phyloP scores from a whole-genome alignment of 2,329 filamentous ascomycete species.

The Colletotrichum chrysophilum region DNA sequence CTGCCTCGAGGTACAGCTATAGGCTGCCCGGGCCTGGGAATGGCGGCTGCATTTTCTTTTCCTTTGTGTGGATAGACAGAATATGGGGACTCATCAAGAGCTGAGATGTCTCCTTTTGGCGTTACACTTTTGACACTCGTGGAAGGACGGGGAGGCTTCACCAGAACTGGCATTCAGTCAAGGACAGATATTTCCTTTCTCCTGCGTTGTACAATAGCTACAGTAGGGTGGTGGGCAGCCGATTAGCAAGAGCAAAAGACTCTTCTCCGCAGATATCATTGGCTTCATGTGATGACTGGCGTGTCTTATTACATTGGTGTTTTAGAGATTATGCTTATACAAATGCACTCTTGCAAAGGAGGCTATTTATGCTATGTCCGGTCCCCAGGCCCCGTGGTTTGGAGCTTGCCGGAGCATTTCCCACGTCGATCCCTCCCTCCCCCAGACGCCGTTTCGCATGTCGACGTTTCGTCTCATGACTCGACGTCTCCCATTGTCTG shows the following conservation, averaged over 20 bases:
- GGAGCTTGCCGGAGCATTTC: not conserved
- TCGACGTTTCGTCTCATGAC: constrained; percentile 3
- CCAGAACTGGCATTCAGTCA: not conserved
- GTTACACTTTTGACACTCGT: not conserved
- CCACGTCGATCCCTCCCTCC: not conserved
- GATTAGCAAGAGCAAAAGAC: not conserved
- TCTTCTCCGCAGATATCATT: not conserved
- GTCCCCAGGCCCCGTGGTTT: not conserved
- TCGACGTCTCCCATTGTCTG: not conserved
- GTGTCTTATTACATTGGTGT: not conserved
- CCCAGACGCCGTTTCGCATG: not conserved
- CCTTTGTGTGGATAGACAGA: constrained; percentile 30
- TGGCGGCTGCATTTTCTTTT: not conserved
- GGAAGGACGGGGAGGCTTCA: not conserved
- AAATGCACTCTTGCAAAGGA: not conserved
- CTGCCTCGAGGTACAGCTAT: constrained; percentile 16
- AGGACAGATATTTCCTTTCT: not conserved
- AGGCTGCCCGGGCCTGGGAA: not conserved
- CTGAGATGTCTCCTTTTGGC: constrained; percentile 55
- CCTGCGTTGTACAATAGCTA: constrained; percentile 4
- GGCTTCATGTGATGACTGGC: not conserved
- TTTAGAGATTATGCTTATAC: not conserved
- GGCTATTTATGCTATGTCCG: not conserved
- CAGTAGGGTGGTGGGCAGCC: not conserved
- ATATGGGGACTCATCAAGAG: constrained; percentile 55